Base-by-base conservation (phyloP, 2,329 filamentous ascomycete species). In the Aspergillus spinulosporus region DNA sequence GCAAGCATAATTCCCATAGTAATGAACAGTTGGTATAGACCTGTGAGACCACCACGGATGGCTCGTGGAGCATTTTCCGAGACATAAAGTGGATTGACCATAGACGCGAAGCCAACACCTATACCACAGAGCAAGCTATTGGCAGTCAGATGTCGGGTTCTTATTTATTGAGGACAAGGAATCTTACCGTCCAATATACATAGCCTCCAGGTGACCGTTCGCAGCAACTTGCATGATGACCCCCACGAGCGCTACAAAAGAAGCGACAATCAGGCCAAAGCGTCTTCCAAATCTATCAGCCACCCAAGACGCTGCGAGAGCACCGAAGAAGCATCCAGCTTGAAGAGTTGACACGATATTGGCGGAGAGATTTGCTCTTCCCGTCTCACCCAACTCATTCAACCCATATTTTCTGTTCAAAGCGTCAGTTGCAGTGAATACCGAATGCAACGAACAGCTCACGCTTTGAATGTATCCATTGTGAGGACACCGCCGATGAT, bases 311-410 rank as follows among this genome's bases (percentile, higher is more conserved):
- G 74, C 80, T 53, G 82, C 59, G 59, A 89, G 77, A 57, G 84
- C 84, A 36, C 86, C 85, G 52, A 82, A 76, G 69, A 89, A 88
- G 59, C 84, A 87, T 49, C 87, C 87, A 42, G 82, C 86, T 72
- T 89, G 86, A 7, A 89, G 79, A 0, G 84, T 87, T n/a, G 85
- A 88, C 29, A 88, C 87, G 56, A 90, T 86, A 66, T 88, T 88
- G 61, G 86, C 84, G 46, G 81, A 81, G 48, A 88, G 74, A 62
- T 85, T 80, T 31, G 82, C 81, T 37, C 74, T 70, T 3, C 72
- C 78, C 2, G 76, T 70, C 31, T 71, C 67, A 49, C 72, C 69
- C 28, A 75, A 66, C 26, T 69, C 65, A 1, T 74, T 68, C 5
- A 86, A 73, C 1, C 78, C 76, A 60, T 84, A 87, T 63, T 82